phyloP scores from a whole-genome alignment of 345 rosid species.

The Syzygium oleosum region DNA sequence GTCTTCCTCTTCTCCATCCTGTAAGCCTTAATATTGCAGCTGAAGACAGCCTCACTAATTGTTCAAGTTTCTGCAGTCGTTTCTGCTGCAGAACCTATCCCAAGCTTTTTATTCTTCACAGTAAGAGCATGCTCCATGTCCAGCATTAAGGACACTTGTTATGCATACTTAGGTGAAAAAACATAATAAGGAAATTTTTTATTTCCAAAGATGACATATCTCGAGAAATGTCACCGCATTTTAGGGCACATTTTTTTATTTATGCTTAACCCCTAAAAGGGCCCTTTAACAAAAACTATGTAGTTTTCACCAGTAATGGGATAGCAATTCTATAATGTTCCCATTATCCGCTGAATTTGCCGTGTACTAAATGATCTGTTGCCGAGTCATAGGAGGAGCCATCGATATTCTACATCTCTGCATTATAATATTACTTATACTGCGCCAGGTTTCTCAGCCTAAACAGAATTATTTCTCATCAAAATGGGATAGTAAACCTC shows the following conservation, averaged over 20 bases:
- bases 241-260: not conserved
- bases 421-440: not conserved
- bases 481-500: not conserved
- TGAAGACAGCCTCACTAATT: not conserved
- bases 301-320: not conserved
- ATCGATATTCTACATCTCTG: not conserved
- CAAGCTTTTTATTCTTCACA: not conserved
- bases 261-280: not conserved
- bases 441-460: not conserved
- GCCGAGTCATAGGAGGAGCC: not conserved
- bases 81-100: not conserved
- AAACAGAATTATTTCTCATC: not conserved
- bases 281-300: not conserved
- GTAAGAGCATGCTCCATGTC: not conserved
- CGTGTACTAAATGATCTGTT: not conserved
- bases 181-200: not conserved
- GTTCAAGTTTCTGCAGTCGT: not conserved
- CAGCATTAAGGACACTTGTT: not conserved
- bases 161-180: not conserved
- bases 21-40: conserved; percentile 35
- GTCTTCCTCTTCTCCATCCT: conserved; percentile 80
- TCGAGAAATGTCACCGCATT: not conserved
- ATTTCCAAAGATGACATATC: not conserved
- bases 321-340: not conserved
- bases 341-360: not conserved